phyloP scores from a whole-genome alignment of 495 filamentous ascomycete genomes.

The Daldinia bambusicola region DNA sequence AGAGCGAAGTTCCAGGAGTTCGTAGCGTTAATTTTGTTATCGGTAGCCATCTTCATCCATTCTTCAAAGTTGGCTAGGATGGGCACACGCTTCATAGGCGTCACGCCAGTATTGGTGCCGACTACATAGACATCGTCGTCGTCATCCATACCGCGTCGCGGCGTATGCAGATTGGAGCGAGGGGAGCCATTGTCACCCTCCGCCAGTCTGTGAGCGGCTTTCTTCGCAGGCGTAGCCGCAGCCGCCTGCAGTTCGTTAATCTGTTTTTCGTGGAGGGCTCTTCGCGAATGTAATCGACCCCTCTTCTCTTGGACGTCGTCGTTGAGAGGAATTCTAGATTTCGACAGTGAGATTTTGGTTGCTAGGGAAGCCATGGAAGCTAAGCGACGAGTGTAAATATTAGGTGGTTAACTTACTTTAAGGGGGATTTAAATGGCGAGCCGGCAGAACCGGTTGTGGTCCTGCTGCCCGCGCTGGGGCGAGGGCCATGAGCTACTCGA shows the following conservation, averaged over 20 bases:
- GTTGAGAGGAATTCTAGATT: constrained; percentile 81
- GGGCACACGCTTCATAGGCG: constrained; percentile 95
- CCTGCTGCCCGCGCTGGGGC: constrained; percentile 58
- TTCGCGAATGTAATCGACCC: constrained; percentile 84
- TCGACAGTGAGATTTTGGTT: constrained; percentile 24
- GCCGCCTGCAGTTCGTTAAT: constrained; percentile 92
- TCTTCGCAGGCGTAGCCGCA: constrained; percentile 81
- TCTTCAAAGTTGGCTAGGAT: constrained; percentile 98
- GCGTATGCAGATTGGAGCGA: constrained; percentile 68
- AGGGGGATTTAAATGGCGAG: constrained; percentile 71
- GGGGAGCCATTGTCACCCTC: constrained; percentile 68
- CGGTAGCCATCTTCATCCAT: constrained; percentile 99
- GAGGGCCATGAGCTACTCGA: constrained; percentile 72
- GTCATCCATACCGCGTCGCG: constrained; percentile 55
- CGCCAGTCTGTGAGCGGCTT: constrained; percentile 68
- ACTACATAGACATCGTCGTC: constrained; percentile 68
- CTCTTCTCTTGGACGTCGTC: constrained; percentile 95
- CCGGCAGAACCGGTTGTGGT: constrained; percentile 64
- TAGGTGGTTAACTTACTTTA: constrained; percentile 65
- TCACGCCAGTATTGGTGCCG: constrained; percentile 76
- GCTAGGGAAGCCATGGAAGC: constrained; percentile 31
- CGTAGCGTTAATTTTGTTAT: constrained; percentile 99
- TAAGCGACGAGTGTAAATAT: constrained; percentile 19
- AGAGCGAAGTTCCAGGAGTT: constrained; percentile 99
- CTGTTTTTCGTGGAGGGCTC: constrained; percentile 88